Conservation (phyloP, 2,329 filamentous ascomycete genomes). For the Ustilaginoidea virens region DNA sequence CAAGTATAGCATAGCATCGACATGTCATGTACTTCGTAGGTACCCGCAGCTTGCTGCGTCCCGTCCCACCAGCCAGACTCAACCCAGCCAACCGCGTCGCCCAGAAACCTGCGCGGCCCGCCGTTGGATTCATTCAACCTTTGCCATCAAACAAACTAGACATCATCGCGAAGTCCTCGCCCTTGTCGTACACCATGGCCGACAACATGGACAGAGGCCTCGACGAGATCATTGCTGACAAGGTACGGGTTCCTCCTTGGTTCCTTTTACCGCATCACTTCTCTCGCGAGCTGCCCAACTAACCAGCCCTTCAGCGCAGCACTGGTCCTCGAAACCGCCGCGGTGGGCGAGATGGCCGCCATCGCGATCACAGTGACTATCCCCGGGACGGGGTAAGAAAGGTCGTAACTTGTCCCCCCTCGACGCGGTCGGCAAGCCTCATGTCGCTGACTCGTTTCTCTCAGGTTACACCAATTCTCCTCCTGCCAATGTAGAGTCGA, state of each 20-base stretch:
- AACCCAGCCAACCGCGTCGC: no score
- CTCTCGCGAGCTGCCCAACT: no score
- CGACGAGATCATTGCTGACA: slow-evolving; percentile 40
- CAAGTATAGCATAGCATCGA: no score
- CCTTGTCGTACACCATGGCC: slow-evolving; percentile 15
- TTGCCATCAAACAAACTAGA: no score
- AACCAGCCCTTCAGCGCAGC: slow-evolving; percentile 11
- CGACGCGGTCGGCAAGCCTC: neutral
- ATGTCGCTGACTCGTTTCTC: slow-evolving; percentile 4
- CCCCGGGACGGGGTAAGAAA: slow-evolving; percentile 84
- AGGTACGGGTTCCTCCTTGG: slow-evolving; percentile 14
- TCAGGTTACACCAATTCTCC: slow-evolving; percentile 17
- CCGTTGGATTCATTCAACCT: neutral
- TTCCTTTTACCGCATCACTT: neutral
- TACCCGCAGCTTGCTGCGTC: no score
- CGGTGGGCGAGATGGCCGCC: slow-evolving; percentile 18
- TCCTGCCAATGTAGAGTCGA: slow-evolving; percentile 8
- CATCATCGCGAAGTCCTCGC: no score
- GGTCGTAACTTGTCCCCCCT: slow-evolving; percentile 32
- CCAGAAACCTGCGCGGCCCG: no score
- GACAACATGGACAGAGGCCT: slow-evolving; percentile 37
- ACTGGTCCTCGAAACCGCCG: slow-evolving; percentile 21
- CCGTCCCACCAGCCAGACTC: no score
- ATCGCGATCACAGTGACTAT: slow-evolving; percentile 27
- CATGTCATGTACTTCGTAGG: no score